Evolutionary conservation across 1,139 yeast species (phyloP), one percentile per base, ranked within the genome.

Genomic region (Blastobotrys malaysiensis): DNA sequence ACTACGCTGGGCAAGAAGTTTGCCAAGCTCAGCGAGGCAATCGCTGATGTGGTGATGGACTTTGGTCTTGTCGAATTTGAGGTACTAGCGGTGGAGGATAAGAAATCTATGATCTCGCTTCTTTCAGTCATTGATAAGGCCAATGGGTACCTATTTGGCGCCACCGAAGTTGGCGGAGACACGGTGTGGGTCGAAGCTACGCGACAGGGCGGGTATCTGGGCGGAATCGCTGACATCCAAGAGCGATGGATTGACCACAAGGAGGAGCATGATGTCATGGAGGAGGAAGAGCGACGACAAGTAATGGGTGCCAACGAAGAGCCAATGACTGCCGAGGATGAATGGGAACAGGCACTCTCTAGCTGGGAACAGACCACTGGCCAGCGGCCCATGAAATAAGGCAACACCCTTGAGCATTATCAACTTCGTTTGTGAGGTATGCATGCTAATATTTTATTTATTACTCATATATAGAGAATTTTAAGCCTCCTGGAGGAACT

Each of bases 211-310:
- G 88, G 90, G 1, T 70, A 74, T 52, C 59, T 69, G 16, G 76
- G 78, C 0, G 81, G 78, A 2, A 77, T 76, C 51, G 76, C 84
- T 5, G 97, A 91, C 66, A 81, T 90, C 5, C 99, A 95, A 62
- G 99, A 95, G 62, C 76, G 99, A 58, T 95, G 99, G 99, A 81
- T 95, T 11, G 97, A 89, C 55, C 78, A 83, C 61, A 93, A 91
- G 66, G 86, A 81, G 44, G 75, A 74, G 52, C 90, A 87, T 68
- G 98, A 93, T 61, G 76, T 78, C 52, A 62, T 60, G n/a, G 91
- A 83, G 63, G 76, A 72, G 47, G 77, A 77, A 53, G 80, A 80
- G 54, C 75, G 77, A 46, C 72, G 73, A 50, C 69, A 67, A 68
- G 20, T 54, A 66, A 51, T 48, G 45, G 58, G 54, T 13, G 45